Base-by-base conservation (phyloP, 805 yeast genomes). In the Schizosaccharomyces cryophilus region DNA sequence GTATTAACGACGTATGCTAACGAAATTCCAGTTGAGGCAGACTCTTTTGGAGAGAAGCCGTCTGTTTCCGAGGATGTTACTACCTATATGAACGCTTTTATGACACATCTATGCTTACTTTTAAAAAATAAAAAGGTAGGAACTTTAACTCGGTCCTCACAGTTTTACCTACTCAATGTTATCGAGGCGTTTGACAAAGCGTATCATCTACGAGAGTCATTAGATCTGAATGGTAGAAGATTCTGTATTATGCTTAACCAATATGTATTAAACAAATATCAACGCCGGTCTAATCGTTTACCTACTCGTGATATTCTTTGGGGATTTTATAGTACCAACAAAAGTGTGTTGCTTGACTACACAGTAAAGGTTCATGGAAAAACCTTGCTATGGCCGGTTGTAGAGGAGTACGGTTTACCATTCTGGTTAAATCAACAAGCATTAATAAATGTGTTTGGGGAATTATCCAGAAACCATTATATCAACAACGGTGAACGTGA, bases 241-340 rank as follows among this genome's bases (percentile, higher is more conserved):
- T 90, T 83, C 66, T 75, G 81, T 62, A 73, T 85, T 19, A 90
- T 94, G 3, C 78, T 80, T 66, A 83, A 80, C 65, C 72, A 89
- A 55, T 85, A 79, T 66, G 17, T 26, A 26, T 29, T 45, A 42
- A 15, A 15, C 17, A 19, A 24, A 7, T 51, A 59, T 42, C 40
- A 42, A 30, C 26, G 31, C 4, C 30, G 42, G 15, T 24, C 13
- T 17, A 30, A 24, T n/a, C n/a, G 19, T 0, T n/a, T 59, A 63
- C 76, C 82, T 1, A 83, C 84, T 81, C 76, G 97, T 67, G 96
- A 90, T 70, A 77, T 84, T 61, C 77, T 78, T 60, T 90, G 95
- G 89, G 97, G 95, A 0, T 72, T 85, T 29, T 94, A 87, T 70
- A 83, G 93, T 61, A 84, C 81, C 56, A 82, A 85, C 63, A 85